phyloP scores from a whole-genome alignment of 805 yeast species.

The Yarrowia hollandica region DNA sequence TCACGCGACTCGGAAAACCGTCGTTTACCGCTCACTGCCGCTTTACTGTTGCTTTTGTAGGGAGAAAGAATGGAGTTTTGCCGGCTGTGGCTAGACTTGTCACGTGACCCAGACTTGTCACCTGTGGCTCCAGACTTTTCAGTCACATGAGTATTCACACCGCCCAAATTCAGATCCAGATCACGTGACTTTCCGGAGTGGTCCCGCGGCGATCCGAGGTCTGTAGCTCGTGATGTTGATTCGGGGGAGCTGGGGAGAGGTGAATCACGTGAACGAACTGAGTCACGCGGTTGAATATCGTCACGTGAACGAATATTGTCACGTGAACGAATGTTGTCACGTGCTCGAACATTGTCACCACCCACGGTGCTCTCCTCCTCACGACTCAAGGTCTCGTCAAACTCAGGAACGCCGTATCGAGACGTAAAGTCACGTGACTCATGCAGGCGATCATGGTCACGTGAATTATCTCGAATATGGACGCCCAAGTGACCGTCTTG shows the following conservation, averaged over 20 bases:
- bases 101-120: too few relatives aligned
- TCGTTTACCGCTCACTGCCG: background rate
- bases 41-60: background rate
- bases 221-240: background rate
- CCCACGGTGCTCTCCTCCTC: too few relatives aligned
- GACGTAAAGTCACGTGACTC: constrained; percentile 6
- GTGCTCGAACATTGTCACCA: background rate
- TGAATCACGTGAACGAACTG: background rate
- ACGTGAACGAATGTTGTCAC: background rate
- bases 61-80: constrained; percentile 18
- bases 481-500: too few relatives aligned
- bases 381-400: background rate
- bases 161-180: too few relatives aligned
- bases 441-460: background rate
- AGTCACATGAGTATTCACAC: background rate
- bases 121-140: too few relatives aligned
- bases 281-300: background rate
- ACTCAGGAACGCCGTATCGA: constrained; percentile 9
- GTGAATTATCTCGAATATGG: too few relatives aligned
- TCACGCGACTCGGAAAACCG: constrained; percentile 11
- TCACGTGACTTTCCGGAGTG: constrained; percentile 4
- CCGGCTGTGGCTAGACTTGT: background rate
- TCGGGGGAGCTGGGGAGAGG: background rate
- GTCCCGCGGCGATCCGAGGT: constrained; percentile 9
- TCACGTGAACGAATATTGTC: background rate